phyloP scores from a whole-genome alignment of 257 asterid species.

The Ilex asprella region DNA sequence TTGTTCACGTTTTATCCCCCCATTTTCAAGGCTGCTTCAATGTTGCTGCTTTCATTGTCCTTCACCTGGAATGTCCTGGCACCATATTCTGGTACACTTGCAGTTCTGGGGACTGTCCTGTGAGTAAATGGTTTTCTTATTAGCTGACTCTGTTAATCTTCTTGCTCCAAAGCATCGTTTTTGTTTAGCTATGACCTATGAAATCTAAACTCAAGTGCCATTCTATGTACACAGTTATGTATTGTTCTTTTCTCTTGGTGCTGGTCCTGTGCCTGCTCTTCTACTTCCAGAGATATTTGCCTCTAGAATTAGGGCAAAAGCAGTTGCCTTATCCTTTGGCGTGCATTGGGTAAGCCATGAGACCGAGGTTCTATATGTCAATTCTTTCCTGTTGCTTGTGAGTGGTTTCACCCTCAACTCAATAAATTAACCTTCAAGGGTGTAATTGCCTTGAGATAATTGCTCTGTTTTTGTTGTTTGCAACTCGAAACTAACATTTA shows the following conservation, averaged over 20 bases:
- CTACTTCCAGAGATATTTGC: slow-evolving; percentile 86
- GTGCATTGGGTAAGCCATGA: slow-evolving; percentile 78
- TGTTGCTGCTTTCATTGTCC: slow-evolving; percentile 78
- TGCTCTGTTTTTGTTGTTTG: too few relatives aligned
- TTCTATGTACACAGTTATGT: slow-evolving; percentile 50
- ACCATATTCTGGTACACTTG: slow-evolving; percentile 74
- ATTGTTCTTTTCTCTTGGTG: slow-evolving; percentile 88
- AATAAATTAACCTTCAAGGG: too few relatives aligned
- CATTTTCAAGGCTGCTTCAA: slow-evolving; percentile 67
- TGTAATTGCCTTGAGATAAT: too few relatives aligned
- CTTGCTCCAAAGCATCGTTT: slow-evolving; percentile 2
- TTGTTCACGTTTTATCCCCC: slow-evolving; percentile 1
- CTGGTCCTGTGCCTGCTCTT: slow-evolving; percentile 99
- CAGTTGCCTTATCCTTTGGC: slow-evolving; percentile 83
- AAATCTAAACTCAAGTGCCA: neutral
- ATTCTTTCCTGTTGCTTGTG: neutral
- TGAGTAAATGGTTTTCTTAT: slow-evolving; percentile 31
- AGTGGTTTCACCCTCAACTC: neutral
- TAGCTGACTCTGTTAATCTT: slow-evolving; percentile 6
- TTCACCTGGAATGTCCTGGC: slow-evolving; percentile 79
- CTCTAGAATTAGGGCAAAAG: slow-evolving; percentile 91
- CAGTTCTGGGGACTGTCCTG: slow-evolving; percentile 85
- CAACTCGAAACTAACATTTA: too few relatives aligned
- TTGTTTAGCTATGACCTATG: slow-evolving; percentile 2
- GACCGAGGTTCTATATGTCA: neutral